Conservation (phyloP, 2,329 filamentous ascomycete genomes). For the Epichloe brachyelytri region DNA sequence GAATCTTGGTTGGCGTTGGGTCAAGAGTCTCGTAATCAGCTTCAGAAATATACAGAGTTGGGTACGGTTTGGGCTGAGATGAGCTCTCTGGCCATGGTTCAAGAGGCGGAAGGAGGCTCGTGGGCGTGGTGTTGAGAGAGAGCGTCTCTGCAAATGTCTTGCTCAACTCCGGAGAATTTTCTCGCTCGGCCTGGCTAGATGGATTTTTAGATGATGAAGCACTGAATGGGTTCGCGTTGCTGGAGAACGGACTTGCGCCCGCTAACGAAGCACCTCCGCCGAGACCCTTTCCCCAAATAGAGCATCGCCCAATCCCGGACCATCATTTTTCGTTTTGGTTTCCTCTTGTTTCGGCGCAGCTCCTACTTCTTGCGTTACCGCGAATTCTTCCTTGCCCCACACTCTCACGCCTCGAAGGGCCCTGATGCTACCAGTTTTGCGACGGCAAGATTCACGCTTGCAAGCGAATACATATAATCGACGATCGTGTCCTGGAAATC, state of each 20-base stretch:
- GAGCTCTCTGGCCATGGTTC: slow-evolving; percentile 65
- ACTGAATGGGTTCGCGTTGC: slow-evolving; percentile 30
- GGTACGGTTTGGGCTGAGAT: slow-evolving; percentile 57
- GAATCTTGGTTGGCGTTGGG: slow-evolving; percentile 36
- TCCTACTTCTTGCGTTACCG: slow-evolving; percentile 20
- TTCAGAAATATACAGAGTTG: slow-evolving; percentile 65
- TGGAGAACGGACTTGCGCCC: slow-evolving; percentile 48
- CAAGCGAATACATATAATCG: slow-evolving; percentile 82
- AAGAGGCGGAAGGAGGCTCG: slow-evolving; percentile 23
- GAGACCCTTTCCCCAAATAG: slow-evolving; percentile 53
- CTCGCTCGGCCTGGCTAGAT: slow-evolving; percentile 14
- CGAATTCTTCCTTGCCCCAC: slow-evolving; percentile 26
- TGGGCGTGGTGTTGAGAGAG: slow-evolving; percentile 48
- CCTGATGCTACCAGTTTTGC: slow-evolving; percentile 71
- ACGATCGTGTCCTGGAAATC: slow-evolving; percentile 77
- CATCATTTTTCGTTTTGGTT: slow-evolving; percentile 22
- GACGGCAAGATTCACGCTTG: slow-evolving; percentile 61
- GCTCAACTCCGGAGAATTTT: slow-evolving; percentile 27
- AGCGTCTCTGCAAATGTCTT: slow-evolving; percentile 64
- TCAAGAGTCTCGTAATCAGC: slow-evolving; percentile 87
- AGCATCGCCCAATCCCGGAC: slow-evolving; percentile 46
- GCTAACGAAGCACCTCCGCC: slow-evolving; percentile 18
- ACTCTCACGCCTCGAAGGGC: slow-evolving; percentile 57
- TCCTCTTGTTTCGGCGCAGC: slow-evolving; percentile 19
- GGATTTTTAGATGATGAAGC: slow-evolving; percentile 14